Evolutionary conservation across 805 yeast species (phyloP).

Genomic region (Lachancea quebecensis): DNA sequence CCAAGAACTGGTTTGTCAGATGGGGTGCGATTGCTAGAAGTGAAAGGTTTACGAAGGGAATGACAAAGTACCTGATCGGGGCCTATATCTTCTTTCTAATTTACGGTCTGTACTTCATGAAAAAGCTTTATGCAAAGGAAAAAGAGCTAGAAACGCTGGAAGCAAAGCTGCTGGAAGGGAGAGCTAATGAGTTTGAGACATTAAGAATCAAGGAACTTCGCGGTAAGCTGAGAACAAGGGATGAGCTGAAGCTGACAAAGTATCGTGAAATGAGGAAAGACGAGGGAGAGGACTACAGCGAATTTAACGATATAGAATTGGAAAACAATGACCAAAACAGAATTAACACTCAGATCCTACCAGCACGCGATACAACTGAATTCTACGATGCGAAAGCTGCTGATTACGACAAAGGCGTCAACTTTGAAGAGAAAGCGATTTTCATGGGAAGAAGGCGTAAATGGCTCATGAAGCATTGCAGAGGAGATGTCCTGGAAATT

Average conservation of each 20-base stretch:
- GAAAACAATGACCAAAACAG: constrained; percentile 28
- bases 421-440: constrained; percentile 42
- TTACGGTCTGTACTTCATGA: constrained; percentile 59
- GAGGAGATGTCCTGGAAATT: constrained; percentile 90
- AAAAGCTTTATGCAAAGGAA: constrained; percentile 59
- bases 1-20: constrained; percentile 34
- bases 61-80: constrained; percentile 59
- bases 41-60: constrained; percentile 50
- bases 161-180: constrained; percentile 32
- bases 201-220: constrained; percentile 54
- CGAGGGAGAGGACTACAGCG: constrained; percentile 22
- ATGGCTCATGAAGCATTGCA: constrained; percentile 69
- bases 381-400: constrained; percentile 73
- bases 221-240: constrained; percentile 58
- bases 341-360: constrained; percentile 40
- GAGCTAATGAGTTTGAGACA: constrained; percentile 52
- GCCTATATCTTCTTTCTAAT: constrained; percentile 49
- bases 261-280: constrained; percentile 47
- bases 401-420: constrained; percentile 74
- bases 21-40: constrained; percentile 52
- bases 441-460: constrained; percentile 55
- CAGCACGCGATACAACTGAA: constrained; percentile 72
- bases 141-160: constrained; percentile 44
- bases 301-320: constrained; percentile 29
- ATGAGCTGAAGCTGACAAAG: constrained; percentile 49